A percentile compares a stretch with the other conserved stretches of the same genome.
phyloP scores from a whole-genome alignment of 2,329 filamentous ascomycete genomes.

The Pestalotiopsis fici region DNA sequence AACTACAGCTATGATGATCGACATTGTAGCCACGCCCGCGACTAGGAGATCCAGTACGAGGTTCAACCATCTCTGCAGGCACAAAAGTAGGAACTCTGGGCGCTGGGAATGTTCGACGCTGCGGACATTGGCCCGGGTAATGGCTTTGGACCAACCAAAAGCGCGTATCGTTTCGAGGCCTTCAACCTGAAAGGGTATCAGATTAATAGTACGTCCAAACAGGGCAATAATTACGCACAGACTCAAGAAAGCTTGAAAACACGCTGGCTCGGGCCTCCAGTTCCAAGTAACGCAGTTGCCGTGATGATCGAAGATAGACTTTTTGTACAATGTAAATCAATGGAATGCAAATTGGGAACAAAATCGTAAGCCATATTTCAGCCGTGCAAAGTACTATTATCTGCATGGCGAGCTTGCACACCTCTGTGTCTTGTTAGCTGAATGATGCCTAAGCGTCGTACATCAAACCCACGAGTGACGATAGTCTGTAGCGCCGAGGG shows the following conservation, averaged over 20 bases:
- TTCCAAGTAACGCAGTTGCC: slow-evolving; percentile 58
- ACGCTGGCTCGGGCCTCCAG: slow-evolving; percentile 55
- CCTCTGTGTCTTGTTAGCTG: slow-evolving; percentile 25
- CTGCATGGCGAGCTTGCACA: slow-evolving; percentile 42
- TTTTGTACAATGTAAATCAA: slow-evolving; percentile 48
- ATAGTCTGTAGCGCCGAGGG: slow-evolving; percentile 38
- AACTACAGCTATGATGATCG: slow-evolving; percentile 26
- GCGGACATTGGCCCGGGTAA: slow-evolving; percentile 13
- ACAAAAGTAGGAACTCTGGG: slow-evolving; percentile 50
- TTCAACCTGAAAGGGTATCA: slow-evolving; percentile 25
- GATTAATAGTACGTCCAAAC: too few species aligned
- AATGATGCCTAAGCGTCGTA: neutral
- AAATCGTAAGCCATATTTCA: too few species aligned
- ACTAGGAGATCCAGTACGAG: slow-evolving; percentile 51
- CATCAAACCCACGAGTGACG: neutral
- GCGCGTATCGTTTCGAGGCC: slow-evolving; percentile 47
- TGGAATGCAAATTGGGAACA: slow-evolving; percentile 36
- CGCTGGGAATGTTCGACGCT: slow-evolving; percentile 46
- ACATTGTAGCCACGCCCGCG: slow-evolving; percentile 42
- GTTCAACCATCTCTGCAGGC: slow-evolving; percentile 53
- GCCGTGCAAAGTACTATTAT: too few species aligned
- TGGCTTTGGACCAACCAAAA: slow-evolving; percentile 43
- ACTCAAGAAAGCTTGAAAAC: slow-evolving; percentile 30
- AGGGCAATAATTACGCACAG: slow-evolving; percentile 7
- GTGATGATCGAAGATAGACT: slow-evolving; percentile 55